These are phyloP conservation scores for Citropsis articulata DNA, from an alignment of 345 rosid genomes.

Conservation along the genomic window DNA sequence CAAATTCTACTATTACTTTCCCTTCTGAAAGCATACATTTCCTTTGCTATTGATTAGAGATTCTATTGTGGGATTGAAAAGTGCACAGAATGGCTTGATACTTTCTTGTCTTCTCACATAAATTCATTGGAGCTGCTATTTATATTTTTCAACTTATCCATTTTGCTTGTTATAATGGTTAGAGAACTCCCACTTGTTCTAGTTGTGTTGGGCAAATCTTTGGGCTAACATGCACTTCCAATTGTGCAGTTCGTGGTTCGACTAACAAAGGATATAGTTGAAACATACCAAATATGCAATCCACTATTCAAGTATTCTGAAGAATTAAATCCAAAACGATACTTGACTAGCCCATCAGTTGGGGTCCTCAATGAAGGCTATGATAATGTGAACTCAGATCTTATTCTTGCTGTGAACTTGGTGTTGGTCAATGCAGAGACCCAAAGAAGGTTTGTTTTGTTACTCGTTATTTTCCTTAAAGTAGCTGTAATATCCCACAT, in stretches of 20 bases:
- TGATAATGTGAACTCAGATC: conserved; percentile 95
- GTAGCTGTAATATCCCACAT: neutral
- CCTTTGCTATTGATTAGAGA: neutral
- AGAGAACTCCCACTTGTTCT: neutral
- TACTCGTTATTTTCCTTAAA: conserved; percentile 3
- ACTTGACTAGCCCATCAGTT: conserved; percentile 88
- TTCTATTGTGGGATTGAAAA: neutral
- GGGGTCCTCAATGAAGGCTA: conserved; percentile 92
- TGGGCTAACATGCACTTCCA: conserved; percentile 26
- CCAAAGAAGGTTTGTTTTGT: conserved; percentile 68
- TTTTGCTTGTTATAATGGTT: neutral
- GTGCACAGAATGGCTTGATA: conserved; percentile 3
- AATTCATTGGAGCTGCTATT: conserved; percentile 2
- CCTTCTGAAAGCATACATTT: neutral
- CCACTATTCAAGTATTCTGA: conserved; percentile 87
- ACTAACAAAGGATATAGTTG: conserved; percentile 82
- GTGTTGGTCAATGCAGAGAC: conserved; percentile 65
- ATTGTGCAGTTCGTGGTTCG: conserved; percentile 76
- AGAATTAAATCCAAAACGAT: conserved; percentile 92
- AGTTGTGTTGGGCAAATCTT: conserved; percentile 7
- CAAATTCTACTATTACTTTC: neutral
- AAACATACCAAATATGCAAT: conserved; percentile 85
- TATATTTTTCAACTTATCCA: conserved; percentile 9
- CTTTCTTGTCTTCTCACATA: neutral
- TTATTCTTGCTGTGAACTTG: conserved; percentile 80